Base-by-base conservation (phyloP, 2,329 filamentous ascomycete genomes). In the Diaporthe sp. region DNA sequence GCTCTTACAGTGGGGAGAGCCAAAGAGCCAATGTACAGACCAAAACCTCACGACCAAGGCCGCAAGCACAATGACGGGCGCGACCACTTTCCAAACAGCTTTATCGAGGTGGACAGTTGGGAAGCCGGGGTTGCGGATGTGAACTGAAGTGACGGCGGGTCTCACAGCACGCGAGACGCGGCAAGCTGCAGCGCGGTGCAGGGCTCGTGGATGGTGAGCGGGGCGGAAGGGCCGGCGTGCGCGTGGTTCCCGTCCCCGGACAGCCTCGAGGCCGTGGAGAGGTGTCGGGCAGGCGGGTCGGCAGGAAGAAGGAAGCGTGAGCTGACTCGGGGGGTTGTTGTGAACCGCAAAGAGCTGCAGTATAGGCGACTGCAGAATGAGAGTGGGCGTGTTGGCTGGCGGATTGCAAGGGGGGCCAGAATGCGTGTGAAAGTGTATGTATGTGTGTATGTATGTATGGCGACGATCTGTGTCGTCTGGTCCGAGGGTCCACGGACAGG, bases 111-210 rank as follows among this genome's bases (percentile, higher is more conserved):
- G 35, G 42, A 19, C 42, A 5, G 13, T 33, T 54, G 50, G 45
- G 57, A 50, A 64, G 45, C n/a, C 28, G 15, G 35, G 50, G 19
- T n/a, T 25, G 40, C n/a, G 33, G 58, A 33, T 13, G 33, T n/a
- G 30, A 25, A 13, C 17, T 38, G 38, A 35, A 60, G 22, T 55
- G 57, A 61, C 28, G 33, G 35, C 35, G 30, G 58, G 64, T 72
- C 69, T 42, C 57, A 61, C 45, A 35, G 33, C 57, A 38, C 55
- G 69, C 69, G 57, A 71, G 25, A 30, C 45, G 64, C 70, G 70
- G 70, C 40, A 64, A 40, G 69, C 45, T 72, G 70, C 70, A 72
- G 70, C 47, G 33, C 47, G 57, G 50, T 64, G 45, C n/a, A 40
- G 57, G 35, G 42, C 69, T 64, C 69, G 69, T 64, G 69, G 45